A percentile compares a stretch with the other conserved stretches of the same genome.
Conservation (phyloP, 2,329 filamentous ascomycete genomes). For the Macrophomina pseudophaseolina region DNA sequence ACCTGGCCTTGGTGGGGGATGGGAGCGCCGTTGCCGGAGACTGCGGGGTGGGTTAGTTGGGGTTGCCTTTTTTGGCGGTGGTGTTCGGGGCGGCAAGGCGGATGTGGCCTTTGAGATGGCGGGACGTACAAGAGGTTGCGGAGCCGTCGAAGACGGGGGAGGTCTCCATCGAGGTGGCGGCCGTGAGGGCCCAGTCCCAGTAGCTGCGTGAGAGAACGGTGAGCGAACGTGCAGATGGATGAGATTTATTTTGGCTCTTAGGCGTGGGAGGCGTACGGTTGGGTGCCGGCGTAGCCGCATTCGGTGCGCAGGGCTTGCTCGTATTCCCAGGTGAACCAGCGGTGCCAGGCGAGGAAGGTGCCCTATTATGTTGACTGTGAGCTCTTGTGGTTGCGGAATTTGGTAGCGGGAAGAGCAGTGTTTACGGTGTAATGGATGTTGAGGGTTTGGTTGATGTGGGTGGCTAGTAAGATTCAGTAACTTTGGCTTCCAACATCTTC, state of each 20-base stretch:
- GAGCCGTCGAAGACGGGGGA: conserved; percentile 63
- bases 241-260: neutral
- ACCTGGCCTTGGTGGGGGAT: neutral
- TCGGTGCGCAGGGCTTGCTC: conserved; percentile 49
- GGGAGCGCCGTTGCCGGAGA: conserved; percentile 51
- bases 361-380: conserved; percentile 30
- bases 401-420: neutral
- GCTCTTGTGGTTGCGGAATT: neutral
- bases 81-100: too few species aligned
- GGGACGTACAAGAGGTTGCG: conserved; percentile 43
- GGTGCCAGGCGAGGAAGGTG: conserved; percentile 47
- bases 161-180: conserved; percentile 28
- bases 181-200: conserved; percentile 13
- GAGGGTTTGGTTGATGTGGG: conserved; percentile 41
- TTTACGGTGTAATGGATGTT: conserved; percentile 41
- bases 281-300: conserved; percentile 49
- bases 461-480: conserved; percentile 22
- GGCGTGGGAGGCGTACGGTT: conserved; percentile 54
- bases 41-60: too few species aligned
- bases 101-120: too few species aligned
- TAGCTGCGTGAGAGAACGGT: neutral
- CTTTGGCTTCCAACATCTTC: too few species aligned
- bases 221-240: too few species aligned
- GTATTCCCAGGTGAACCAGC: conserved; percentile 49
- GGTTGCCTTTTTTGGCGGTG: too few species aligned